Evolutionary conservation across 2,329 filamentous ascomycete genomes (phyloP).

Genomic region (Fusarium buharicum): DNA sequence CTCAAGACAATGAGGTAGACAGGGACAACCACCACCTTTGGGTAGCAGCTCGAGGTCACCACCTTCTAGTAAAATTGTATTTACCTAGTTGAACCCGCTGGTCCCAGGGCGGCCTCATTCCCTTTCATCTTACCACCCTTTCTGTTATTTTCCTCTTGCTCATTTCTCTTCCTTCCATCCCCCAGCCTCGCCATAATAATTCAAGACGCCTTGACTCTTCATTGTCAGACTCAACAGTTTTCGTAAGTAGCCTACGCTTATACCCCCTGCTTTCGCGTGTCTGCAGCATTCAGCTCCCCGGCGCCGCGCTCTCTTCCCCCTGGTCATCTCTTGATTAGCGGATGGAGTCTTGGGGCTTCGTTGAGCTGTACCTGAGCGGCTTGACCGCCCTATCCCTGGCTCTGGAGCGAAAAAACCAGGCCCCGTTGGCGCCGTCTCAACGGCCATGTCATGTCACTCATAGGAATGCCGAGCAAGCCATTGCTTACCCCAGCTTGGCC

Average conservation of each 20-base stretch:
- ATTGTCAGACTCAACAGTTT: constrained; percentile 19
- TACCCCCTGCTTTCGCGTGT: constrained; percentile 37
- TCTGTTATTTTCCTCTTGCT: constrained; percentile 10
- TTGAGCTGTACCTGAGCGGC: constrained; percentile 32
- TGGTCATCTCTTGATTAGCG: constrained; percentile 35
- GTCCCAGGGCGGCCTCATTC: constrained; percentile 36
- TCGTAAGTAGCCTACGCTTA: constrained; percentile 33
- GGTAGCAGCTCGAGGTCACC: constrained; percentile 24
- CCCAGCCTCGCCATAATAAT: constrained; percentile 23
- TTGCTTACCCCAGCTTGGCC: constrained; percentile 33
- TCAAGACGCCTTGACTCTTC: not conserved
- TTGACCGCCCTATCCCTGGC: constrained; percentile 37
- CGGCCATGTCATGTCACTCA: constrained; percentile 19
- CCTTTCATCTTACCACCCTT: constrained; percentile 30
- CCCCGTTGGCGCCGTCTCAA: constrained; percentile 9
- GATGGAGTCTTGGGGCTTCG: constrained; percentile 32
- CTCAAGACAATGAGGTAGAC: constrained; percentile 14
- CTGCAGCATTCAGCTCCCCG: constrained; percentile 28
- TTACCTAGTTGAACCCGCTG: constrained; percentile 20
- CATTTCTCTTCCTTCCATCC: constrained; percentile 6
- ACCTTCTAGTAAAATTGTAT: constrained; percentile 12
- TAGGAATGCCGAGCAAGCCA: constrained; percentile 24
- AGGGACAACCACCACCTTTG: constrained; percentile 8
- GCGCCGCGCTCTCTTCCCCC: constrained; percentile 25
- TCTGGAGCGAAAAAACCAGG: constrained; percentile 12